Percentiles rank a stretch among this genome's conserved stretches.
Evolutionary conservation across 768 basidiomycete species (phyloP).

Genomic region (Suillus decipiens): DNA sequence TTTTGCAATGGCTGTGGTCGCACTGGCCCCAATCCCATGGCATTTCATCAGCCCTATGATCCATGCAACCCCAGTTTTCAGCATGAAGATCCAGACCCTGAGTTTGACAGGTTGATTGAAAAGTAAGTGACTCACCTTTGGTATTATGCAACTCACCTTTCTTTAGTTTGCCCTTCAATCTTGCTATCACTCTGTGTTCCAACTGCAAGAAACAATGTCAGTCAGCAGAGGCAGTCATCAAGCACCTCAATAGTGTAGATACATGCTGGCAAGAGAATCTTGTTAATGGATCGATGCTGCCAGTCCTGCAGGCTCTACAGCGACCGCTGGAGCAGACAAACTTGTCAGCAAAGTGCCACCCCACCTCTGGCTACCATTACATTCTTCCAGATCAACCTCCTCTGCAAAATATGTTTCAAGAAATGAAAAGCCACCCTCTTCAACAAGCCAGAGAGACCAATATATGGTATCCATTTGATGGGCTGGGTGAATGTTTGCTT

Average conservation of each 20-base stretch:
- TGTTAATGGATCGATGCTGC: not conserved
- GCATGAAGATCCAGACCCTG: no score
- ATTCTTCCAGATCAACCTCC: not conserved
- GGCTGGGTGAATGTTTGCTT: conserved; percentile 34
- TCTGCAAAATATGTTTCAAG: not conserved
- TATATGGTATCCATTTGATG: conserved; percentile 6
- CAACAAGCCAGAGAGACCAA: not conserved
- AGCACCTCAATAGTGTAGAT: no score
- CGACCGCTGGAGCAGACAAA: not conserved
- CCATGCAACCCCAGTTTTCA: no score
- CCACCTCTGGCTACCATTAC: conserved; percentile 5
- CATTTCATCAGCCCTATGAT: no score
- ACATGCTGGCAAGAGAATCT: no score
- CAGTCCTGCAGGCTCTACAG: not conserved
- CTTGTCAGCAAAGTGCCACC: not conserved
- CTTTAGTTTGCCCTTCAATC: not conserved
- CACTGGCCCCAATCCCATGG: no score
- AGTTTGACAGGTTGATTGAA: not conserved
- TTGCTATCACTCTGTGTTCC: not conserved
- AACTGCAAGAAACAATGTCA: not conserved
- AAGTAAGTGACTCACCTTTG: no score
- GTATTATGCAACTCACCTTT: no score
- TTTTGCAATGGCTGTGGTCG: no score
- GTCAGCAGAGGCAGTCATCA: no score
- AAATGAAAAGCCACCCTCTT: not conserved